Conservation (phyloP, 2,329 filamentous ascomycete genomes). For the Aspergillus neoniger region DNA sequence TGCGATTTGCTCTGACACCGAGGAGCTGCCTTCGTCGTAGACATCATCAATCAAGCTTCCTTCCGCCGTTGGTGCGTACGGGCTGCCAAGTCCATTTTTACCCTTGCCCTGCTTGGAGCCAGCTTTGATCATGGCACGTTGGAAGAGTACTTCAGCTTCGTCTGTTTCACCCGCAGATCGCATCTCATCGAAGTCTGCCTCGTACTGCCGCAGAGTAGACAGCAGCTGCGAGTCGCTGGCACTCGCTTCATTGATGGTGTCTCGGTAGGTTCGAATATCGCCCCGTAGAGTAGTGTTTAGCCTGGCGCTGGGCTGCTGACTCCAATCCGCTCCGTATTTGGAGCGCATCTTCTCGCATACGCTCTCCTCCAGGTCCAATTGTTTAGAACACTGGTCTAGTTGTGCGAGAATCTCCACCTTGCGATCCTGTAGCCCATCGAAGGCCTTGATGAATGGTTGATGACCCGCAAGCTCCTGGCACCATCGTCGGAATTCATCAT, state of each 20-base stretch:
- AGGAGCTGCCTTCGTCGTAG: conserved; percentile 76
- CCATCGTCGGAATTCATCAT: conserved; percentile 91
- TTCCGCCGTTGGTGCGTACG: conserved; percentile 60
- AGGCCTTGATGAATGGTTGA: conserved; percentile 73
- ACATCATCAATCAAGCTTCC: conserved; percentile 88
- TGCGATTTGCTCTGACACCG: conserved; percentile 84
- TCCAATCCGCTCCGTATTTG: conserved; percentile 95
- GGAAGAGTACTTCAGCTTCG: conserved; percentile 85
- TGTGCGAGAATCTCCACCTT: conserved; percentile 72
- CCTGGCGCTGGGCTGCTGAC: conserved; percentile 89
- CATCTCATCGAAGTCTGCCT: conserved; percentile 93
- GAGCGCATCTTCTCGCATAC: conserved; percentile 99
- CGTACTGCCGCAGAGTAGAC: conserved; percentile 79
- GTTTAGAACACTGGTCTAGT: conserved; percentile 79
- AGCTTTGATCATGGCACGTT: conserved; percentile 78
- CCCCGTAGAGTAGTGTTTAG: conserved; percentile 83
- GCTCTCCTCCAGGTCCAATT: conserved; percentile 94
- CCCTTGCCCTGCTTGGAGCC: conserved; percentile 59
- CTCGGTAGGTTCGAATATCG: conserved; percentile 84
- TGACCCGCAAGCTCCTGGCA: conserved; percentile 89
- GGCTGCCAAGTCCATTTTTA: conserved; percentile 64
- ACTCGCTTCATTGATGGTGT: conserved; percentile 85
- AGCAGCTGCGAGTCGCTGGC: conserved; percentile 84
- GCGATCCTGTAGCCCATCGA: conserved; percentile 75
- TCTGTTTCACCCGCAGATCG: conserved; percentile 81